Evolutionary conservation across 2,329 filamentous ascomycete species (phyloP).

Genomic region (Ceratocystis smalleyi): DNA sequence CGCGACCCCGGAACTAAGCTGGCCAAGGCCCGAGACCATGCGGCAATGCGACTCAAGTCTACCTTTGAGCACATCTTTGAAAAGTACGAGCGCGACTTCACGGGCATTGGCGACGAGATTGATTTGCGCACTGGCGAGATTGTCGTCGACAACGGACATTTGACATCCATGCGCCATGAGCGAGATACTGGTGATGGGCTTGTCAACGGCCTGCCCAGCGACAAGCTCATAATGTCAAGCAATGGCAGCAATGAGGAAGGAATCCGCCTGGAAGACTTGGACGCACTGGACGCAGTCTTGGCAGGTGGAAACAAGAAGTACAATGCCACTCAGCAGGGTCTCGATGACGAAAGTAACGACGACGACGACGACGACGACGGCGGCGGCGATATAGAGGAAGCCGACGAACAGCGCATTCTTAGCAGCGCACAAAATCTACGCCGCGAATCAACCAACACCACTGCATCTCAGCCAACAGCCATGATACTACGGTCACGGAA

Average conservation of each 20-base stretch:
- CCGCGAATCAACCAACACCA: not conserved
- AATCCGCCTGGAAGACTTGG: slow-evolving; percentile 23
- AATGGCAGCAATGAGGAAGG: slow-evolving; percentile 27
- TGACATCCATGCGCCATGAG: slow-evolving; percentile 44
- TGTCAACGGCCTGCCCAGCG: slow-evolving; percentile 18
- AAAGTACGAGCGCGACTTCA: slow-evolving; percentile 75
- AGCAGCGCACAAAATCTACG: not conserved
- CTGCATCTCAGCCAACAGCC: not conserved
- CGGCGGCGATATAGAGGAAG: not conserved
- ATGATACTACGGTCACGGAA: not conserved
- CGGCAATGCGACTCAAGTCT: slow-evolving; percentile 60
- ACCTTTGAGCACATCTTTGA: slow-evolving; percentile 77
- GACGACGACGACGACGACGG: not conserved
- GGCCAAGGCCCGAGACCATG: slow-evolving; percentile 45
- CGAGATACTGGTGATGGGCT: slow-evolving; percentile 30
- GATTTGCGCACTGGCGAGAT: slow-evolving; percentile 68
- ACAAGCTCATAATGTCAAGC: slow-evolving; percentile 20
- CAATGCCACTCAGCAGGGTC: not conserved
- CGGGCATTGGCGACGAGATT: slow-evolving; percentile 74
- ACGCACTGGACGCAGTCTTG: slow-evolving; percentile 7
- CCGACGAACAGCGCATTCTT: not conserved
- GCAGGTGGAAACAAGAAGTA: not conserved
- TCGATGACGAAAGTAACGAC: not conserved
- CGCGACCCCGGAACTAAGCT: slow-evolving; percentile 42
- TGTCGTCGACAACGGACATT: slow-evolving; percentile 81